These are phyloP conservation scores for Hanseniaspora singularis DNA, from an alignment of 805 yeast genomes.

Conservation along the genomic window DNA sequence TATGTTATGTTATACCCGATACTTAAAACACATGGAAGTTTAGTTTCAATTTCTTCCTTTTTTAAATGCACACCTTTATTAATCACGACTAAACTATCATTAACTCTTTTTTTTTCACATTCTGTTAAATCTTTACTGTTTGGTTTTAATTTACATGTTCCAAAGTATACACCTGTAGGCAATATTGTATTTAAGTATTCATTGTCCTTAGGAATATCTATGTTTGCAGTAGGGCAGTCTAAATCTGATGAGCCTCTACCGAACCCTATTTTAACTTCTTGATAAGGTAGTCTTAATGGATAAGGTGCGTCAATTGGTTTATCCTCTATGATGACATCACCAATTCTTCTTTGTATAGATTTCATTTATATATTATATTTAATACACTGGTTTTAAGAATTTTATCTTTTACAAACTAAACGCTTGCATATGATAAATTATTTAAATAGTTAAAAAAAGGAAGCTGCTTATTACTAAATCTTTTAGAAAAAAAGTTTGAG, in stretches of 20 bases:
- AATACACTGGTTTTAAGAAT: neutral
- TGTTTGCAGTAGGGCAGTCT: conserved; percentile 92
- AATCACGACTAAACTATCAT: conserved; percentile 33
- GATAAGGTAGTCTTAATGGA: conserved; percentile 38
- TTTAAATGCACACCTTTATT: conserved; percentile 47
- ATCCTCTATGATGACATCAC: conserved; percentile 27
- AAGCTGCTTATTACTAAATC: too few species aligned
- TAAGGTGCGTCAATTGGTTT: conserved; percentile 34
- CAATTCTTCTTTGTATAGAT: conserved; percentile 17
- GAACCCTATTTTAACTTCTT: conserved; percentile 63
- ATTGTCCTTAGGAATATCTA: conserved; percentile 46
- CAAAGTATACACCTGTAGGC: conserved; percentile 81
- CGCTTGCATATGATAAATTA: too few species aligned
- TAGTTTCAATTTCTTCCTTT: conserved; percentile 30
- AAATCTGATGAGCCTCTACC: conserved; percentile 91
- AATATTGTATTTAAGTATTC: conserved; percentile 29
- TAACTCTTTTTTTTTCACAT: conserved; percentile 3
- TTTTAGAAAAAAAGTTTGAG: too few species aligned
- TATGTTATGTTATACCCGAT: conserved; percentile 93
- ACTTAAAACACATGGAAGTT: conserved; percentile 84
- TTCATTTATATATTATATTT: neutral
- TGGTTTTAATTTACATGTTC: conserved; percentile 42
- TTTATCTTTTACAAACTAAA: too few species aligned
- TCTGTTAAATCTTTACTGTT: conserved; percentile 22
- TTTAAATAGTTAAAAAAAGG: too few species aligned